A percentile compares a stretch with the other conserved stretches of the same genome.
Conservation (phyloP, 768 basidiomycete genomes). For the Boletus tomentosulus region DNA sequence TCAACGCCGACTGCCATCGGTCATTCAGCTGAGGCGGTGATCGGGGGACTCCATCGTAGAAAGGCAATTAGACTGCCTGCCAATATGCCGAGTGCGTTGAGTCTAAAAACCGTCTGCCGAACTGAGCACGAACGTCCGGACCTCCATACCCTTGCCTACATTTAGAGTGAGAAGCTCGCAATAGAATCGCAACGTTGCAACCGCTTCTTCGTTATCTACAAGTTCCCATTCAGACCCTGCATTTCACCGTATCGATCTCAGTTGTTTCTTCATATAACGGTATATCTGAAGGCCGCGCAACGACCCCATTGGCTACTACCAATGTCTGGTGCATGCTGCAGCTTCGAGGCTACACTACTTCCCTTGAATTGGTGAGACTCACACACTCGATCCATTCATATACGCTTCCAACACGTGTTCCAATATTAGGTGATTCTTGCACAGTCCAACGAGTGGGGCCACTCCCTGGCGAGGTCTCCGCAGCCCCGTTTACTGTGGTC, state of each 20-base stretch:
- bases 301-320: not conserved
- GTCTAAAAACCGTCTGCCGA: too few relatives aligned
- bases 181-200: not conserved
- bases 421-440: not conserved
- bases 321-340: not conserved
- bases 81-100: too few relatives aligned
- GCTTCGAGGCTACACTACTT: constrained; percentile 10
- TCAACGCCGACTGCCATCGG: too few relatives aligned
- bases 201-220: constrained; percentile 9
- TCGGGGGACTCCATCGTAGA: too few relatives aligned
- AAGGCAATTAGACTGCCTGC: too few relatives aligned
- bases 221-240: not conserved
- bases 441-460: not conserved
- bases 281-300: not conserved
- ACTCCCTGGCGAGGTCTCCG: too few relatives aligned
- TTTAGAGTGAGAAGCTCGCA: not conserved
- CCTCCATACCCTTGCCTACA: too few relatives aligned
- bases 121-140: too few relatives aligned
- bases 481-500: too few relatives aligned
- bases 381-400: not conserved
- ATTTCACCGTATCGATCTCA: too few relatives aligned
- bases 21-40: too few relatives aligned
- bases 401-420: constrained; percentile 3
- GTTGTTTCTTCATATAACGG: too few relatives aligned
- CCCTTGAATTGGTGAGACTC: not conserved